Evolutionary conservation across 257 asterid genomes (phyloP), one percentile per base, ranked within the genome.

Genomic region (Penstemon barbatus): DNA sequence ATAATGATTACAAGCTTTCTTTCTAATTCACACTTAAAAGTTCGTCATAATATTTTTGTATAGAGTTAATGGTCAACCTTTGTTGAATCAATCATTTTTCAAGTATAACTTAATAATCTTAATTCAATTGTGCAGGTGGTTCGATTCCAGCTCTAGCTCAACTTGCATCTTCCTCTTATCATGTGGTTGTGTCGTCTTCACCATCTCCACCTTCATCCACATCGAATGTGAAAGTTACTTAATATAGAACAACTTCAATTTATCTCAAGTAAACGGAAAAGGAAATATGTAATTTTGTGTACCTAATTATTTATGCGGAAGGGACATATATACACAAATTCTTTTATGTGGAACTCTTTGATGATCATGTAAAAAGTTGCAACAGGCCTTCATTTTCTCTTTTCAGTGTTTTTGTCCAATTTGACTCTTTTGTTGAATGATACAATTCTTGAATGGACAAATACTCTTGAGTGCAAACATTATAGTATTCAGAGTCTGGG

Each of bases 101-200:
- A 39, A 48, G 18, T 45, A 18, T 13, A 60, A 15, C 52, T 13
- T 25, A 25, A 25, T 25, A 25, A 25, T 25, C 33, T 25, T 25
- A 25, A 25, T 25, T 25, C 62, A 78, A 74, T 57, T 63, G 41
- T 79, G 75, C 78, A 90, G 98, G 98, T 81, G 98, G 98, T 72
- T 84, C 96, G n/a, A 74, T 87, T 83, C 96, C 97, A 53, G 97
- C 97, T 19, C 71, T 85, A 39, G 83, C 95, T 57, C 98, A 88
- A 84, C 89, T 92, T 68, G 93, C 87, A 66, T 90, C 95, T 57
- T 87, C 98, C 59, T 92, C 97, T 40, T 92, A 86, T 77, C 95
- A 86, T 54, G 87, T 96, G 8, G 75, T 78, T 5, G 53, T 80
- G 63, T 76, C 93, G 68, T 78, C 96, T 36, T 80, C 87, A 41